Evolutionary conservation across 345 rosid genomes (phyloP).

Genomic region (Physaria fendleri): DNA sequence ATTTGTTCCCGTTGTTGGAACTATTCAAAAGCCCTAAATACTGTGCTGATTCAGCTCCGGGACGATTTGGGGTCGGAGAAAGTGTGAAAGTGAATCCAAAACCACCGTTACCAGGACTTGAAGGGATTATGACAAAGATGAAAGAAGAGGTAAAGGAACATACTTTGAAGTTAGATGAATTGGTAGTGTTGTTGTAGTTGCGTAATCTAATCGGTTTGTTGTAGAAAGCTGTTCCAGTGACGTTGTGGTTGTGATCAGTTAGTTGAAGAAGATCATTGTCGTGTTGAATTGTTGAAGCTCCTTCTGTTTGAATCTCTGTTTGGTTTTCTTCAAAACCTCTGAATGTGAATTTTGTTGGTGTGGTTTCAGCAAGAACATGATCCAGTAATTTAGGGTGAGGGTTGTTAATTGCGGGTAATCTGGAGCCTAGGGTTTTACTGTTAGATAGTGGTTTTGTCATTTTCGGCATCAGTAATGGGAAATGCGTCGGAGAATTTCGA

Average conservation of each 20-base stretch:
- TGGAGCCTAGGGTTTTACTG: background rate
- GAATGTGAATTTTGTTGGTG: conserved; percentile 25
- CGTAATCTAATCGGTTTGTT: conserved; percentile 12
- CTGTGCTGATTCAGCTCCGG: conserved; percentile 36
- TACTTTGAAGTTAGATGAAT: conserved; percentile 3
- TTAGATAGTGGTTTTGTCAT: background rate
- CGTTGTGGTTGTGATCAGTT: conserved; percentile 13
- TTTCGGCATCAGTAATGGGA: conserved; percentile 37
- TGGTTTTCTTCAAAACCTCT: conserved; percentile 23
- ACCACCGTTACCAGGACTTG: conserved; percentile 34
- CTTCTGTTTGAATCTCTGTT: conserved; percentile 12
- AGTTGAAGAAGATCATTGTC: conserved; percentile 18
- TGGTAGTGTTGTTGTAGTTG: background rate
- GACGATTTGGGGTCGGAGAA: conserved; percentile 37
- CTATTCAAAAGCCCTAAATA: conserved; percentile 47
- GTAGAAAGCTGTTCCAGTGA: conserved; percentile 26
- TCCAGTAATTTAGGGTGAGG: background rate
- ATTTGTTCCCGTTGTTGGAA: background rate
- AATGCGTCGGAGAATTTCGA: conserved; percentile 40
- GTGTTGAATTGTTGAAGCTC: conserved; percentile 2
- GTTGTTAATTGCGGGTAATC: background rate
- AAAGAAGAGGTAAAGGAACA: conserved; percentile 47
- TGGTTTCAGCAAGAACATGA: background rate
- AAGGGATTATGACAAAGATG: conserved; percentile 41
- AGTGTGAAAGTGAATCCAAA: conserved; percentile 50